A percentile compares a stretch with the other conserved stretches of the same genome.
These are phyloP conservation scores for Trametes sp. DNA, from an alignment of 1,284 basidiomycete genomes.

Conservation along the genomic window DNA sequence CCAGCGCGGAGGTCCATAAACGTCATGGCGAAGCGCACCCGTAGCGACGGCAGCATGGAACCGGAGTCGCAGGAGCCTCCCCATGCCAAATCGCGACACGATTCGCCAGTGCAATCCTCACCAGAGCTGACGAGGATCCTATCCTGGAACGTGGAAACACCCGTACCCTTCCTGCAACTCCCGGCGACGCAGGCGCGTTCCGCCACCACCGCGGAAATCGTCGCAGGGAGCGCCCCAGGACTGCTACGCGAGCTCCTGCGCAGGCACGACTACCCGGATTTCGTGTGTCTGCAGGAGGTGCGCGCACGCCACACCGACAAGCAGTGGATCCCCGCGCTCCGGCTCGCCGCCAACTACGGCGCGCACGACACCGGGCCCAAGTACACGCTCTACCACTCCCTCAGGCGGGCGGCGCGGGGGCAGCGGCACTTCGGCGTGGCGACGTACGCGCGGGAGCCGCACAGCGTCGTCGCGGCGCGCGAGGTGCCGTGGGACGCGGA, in stretches of 20 bases:
- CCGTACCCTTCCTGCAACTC: constrained; percentile 36
- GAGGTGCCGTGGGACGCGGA: constrained; percentile 40
- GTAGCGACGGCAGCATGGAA: constrained; percentile 6
- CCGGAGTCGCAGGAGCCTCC: background rate
- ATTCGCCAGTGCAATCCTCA: background rate
- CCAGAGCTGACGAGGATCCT: constrained; percentile 26
- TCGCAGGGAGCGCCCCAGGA: constrained; percentile 25
- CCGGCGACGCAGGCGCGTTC: constrained; percentile 31
- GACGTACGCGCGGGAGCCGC: constrained; percentile 32
- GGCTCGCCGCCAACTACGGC: constrained; percentile 27
- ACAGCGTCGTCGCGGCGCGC: constrained; percentile 25
- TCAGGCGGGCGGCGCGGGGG: constrained; percentile 34
- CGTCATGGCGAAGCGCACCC: constrained; percentile 25
- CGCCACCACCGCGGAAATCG: constrained; percentile 11
- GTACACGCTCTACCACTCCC: constrained; percentile 35
- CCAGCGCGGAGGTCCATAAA: background rate
- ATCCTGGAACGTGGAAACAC: constrained; percentile 39
- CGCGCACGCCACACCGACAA: constrained; percentile 38
- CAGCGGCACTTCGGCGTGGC: constrained; percentile 38
- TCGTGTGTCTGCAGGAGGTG: constrained; percentile 39
- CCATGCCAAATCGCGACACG: constrained; percentile 10
- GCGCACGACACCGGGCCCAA: constrained; percentile 28
- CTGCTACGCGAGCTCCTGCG: constrained; percentile 35
- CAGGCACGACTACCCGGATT: constrained; percentile 36
- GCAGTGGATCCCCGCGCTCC: constrained; percentile 37